phyloP scores from a whole-genome alignment of 768 basidiomycete genomes.

The Leccinum rimulosum region DNA sequence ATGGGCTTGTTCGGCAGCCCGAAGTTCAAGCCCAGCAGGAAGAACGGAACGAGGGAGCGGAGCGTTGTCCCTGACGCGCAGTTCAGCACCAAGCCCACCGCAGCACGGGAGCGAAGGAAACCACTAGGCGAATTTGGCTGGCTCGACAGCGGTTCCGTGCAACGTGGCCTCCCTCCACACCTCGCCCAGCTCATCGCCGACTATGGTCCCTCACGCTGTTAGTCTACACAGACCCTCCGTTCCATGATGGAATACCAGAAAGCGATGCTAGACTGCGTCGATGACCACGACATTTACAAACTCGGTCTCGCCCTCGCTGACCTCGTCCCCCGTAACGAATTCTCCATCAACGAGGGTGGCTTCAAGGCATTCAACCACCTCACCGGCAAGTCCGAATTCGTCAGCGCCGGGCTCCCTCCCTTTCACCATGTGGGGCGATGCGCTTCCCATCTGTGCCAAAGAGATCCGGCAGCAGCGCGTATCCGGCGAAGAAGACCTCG shows the following conservation, averaged over 20 bases:
- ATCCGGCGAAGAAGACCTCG: slow-evolving; percentile 45
- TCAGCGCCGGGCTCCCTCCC: slow-evolving; percentile 48
- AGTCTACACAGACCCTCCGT: slow-evolving; percentile 43
- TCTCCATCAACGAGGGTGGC: slow-evolving; percentile 59
- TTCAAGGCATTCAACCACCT: slow-evolving; percentile 41
- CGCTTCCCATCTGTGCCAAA: slow-evolving; percentile 57
- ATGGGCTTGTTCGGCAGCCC: neutral
- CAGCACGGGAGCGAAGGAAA: neutral
- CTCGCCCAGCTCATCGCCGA: slow-evolving; percentile 44
- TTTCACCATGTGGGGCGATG: slow-evolving; percentile 57
- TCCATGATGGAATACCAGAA: slow-evolving; percentile 45
- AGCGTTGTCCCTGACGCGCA: neutral
- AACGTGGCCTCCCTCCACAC: slow-evolving; percentile 43
- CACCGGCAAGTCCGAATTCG: slow-evolving; percentile 41
- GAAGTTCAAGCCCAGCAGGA: neutral
- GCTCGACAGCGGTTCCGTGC: neutral
- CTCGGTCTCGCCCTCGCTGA: slow-evolving; percentile 50
- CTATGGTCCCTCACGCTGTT: slow-evolving; percentile 49
- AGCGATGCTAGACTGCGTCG: slow-evolving; percentile 50
- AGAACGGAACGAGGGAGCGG: neutral
- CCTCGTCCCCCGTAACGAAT: slow-evolving; percentile 57
- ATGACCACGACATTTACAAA: slow-evolving; percentile 47
- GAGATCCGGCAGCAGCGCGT: slow-evolving; percentile 48
- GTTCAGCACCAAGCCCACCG: neutral
- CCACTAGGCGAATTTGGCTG: neutral